Percentiles rank a stretch among this genome's conserved stretches.
Evolutionary conservation across 2,329 filamentous ascomycete species (phyloP).

Genomic region (Aspergillus versicolor): DNA sequence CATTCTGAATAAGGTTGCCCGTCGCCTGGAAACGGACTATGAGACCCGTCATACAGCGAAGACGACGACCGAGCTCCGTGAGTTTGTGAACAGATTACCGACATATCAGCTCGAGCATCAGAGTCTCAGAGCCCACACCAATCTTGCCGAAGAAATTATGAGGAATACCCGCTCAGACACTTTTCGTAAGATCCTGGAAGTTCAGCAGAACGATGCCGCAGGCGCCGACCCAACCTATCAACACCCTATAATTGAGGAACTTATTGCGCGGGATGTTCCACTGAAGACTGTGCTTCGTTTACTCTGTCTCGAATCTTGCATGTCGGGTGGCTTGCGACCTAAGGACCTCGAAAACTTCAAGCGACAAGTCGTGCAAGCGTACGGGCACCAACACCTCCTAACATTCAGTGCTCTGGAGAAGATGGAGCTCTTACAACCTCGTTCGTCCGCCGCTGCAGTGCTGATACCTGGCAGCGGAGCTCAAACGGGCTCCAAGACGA

Average conservation of each 20-base stretch:
- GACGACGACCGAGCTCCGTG: constrained; percentile 84
- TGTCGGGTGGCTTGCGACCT: constrained; percentile 82
- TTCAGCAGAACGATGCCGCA: constrained; percentile 92
- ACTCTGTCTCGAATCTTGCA: constrained; percentile 85
- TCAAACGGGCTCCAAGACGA: constrained; percentile 71
- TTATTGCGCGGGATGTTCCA: constrained; percentile 85
- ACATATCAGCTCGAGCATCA: constrained; percentile 91
- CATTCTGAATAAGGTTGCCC: constrained; percentile 84
- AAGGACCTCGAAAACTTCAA: constrained; percentile 90
- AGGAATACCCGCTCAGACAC: constrained; percentile 86
- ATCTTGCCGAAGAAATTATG: constrained; percentile 91
- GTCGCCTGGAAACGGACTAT: constrained; percentile 81
- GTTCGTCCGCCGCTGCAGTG: constrained; percentile 73
- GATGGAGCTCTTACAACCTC: constrained; percentile 77
- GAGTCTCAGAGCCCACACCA: constrained; percentile 87
- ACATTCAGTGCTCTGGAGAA: constrained; percentile 88
- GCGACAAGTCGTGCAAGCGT: constrained; percentile 82
- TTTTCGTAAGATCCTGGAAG: constrained; percentile 84
- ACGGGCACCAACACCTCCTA: constrained; percentile 90
- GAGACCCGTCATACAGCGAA: constrained; percentile 83
- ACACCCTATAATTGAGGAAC: constrained; percentile 86
- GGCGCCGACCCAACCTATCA: constrained; percentile 86
- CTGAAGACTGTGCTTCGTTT: constrained; percentile 79
- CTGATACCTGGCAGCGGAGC: constrained; percentile 73
- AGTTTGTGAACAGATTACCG: constrained; percentile 92